Percentiles rank a stretch among this genome's conserved stretches.
Evolutionary conservation across 2,329 filamentous ascomycete genomes (phyloP).

Genomic region (Coleophoma eucalyptorum): DNA sequence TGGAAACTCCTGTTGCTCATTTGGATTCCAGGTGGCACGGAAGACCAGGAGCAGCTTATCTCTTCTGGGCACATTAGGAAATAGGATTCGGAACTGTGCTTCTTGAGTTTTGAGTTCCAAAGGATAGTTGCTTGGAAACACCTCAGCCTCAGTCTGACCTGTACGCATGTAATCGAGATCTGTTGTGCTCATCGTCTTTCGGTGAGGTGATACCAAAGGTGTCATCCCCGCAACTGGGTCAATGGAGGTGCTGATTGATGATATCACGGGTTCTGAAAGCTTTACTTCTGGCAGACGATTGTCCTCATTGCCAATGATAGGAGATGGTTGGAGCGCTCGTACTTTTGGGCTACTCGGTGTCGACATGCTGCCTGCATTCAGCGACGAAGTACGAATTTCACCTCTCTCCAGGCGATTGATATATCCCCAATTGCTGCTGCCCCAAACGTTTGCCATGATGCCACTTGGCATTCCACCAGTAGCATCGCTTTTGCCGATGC

Average conservation of each 20-base stretch:
- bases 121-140: conserved; percentile 75
- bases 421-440: conserved; percentile 77
- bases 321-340: conserved; percentile 19
- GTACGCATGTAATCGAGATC: conserved; percentile 33
- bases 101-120: conserved; percentile 80
- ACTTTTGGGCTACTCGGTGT: conserved; percentile 18
- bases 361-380: conserved; percentile 14
- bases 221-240: conserved; percentile 13
- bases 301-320: conserved; percentile 20
- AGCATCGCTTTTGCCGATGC: conserved; percentile 54
- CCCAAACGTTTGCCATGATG: conserved; percentile 92
- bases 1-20: conserved; percentile 72
- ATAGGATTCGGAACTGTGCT: conserved; percentile 87
- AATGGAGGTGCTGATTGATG: conserved; percentile 17
- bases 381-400: conserved; percentile 32
- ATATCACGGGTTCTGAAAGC: conserved; percentile 9
- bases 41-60: conserved; percentile 91
- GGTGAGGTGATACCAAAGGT: conserved; percentile 11
- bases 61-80: conserved; percentile 71
- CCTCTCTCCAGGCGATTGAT: conserved; percentile 57
- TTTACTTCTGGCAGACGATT: conserved; percentile 21
- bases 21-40: conserved; percentile 78
- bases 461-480: conserved; percentile 75
- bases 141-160: conserved; percentile 27
- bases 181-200: conserved; percentile 21